Evolutionary conservation across 116 monocot genomes (phyloP).

Genomic region (Papilionanthe hybrid): DNA sequence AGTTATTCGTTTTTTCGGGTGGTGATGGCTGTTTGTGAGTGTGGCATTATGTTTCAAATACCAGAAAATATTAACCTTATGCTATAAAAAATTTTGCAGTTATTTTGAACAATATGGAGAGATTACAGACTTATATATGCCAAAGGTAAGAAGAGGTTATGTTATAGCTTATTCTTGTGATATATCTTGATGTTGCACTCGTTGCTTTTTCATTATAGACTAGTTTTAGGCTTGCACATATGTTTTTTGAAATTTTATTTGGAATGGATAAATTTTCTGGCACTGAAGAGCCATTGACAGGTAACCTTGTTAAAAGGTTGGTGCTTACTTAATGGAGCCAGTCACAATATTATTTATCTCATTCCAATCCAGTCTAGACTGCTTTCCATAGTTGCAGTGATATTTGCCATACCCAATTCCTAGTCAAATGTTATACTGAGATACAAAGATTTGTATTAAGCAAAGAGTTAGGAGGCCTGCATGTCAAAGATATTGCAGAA

Average conservation of each 20-base stretch:
- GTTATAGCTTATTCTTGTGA: neutral
- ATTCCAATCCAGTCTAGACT: neutral
- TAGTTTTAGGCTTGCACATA: neutral
- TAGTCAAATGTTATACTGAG: neutral
- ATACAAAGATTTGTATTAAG: neutral
- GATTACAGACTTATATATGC: conserved; percentile 95
- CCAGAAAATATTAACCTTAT: neutral
- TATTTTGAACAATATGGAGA: conserved; percentile 92
- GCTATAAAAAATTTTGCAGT: conserved; percentile 36
- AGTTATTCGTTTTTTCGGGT: neutral
- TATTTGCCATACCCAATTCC: neutral
- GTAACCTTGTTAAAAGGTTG: neutral
- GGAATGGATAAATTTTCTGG: neutral
- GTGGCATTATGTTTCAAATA: neutral
- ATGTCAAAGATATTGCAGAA: no score
- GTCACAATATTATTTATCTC: neutral
- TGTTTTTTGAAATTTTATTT: neutral
- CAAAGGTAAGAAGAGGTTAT: conserved; percentile 56
- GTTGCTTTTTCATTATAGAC: neutral
- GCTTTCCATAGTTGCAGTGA: neutral
- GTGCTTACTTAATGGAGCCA: neutral
- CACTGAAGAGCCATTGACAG: neutral
- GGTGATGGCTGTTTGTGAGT: neutral
- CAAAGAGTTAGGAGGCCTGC: neutral
- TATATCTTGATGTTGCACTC: neutral